phyloP scores from a whole-genome alignment of 441 rosid genomes.

The Aleurites moluccanus region DNA sequence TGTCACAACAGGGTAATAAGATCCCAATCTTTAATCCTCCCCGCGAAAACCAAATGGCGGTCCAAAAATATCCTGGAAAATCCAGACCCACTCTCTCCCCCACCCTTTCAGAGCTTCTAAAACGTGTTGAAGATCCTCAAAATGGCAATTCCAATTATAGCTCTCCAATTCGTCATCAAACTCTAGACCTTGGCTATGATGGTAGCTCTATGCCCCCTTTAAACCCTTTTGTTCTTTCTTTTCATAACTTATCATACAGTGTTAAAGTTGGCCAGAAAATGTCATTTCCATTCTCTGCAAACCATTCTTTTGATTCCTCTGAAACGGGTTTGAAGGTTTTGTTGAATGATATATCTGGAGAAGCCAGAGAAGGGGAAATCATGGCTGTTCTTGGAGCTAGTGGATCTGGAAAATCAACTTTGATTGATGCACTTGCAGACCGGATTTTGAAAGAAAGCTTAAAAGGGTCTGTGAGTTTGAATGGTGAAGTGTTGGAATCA shows the following conservation, averaged over 20 bases:
- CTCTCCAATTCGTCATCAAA: slow-evolving; percentile 34
- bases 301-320: slow-evolving; percentile 12
- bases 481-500: slow-evolving; percentile 69
- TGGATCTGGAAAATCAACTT: slow-evolving; percentile 73
- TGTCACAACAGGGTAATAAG: slow-evolving; percentile 26
- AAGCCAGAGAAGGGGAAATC: slow-evolving; percentile 75
- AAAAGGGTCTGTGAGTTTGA: slow-evolving; percentile 64
- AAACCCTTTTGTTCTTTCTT: slow-evolving; percentile 62
- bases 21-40: slow-evolving; percentile 10
- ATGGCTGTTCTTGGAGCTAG: slow-evolving; percentile 81
- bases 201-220: slow-evolving; percentile 33
- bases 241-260: slow-evolving; percentile 52
- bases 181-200: slow-evolving; percentile 37
- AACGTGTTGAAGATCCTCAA: slow-evolving; percentile 54
- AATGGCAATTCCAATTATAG: slow-evolving; percentile 23
- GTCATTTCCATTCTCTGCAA: slow-evolving; percentile 31
- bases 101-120: slow-evolving; percentile 63
- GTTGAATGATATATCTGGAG: slow-evolving; percentile 54
- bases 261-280: slow-evolving; percentile 43
- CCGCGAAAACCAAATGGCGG: slow-evolving; percentile 34
- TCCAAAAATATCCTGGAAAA: slow-evolving; percentile 33
- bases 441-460: slow-evolving; percentile 65
- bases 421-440: slow-evolving; percentile 72
- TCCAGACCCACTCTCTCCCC: slow-evolving; percentile 38
- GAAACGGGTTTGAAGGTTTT: slow-evolving; percentile 40